A percentile compares a stretch with the other conserved stretches of the same genome.
Evolutionary conservation across 139 green algal species (phyloP).

Genomic region (Asterochloris erici): DNA sequence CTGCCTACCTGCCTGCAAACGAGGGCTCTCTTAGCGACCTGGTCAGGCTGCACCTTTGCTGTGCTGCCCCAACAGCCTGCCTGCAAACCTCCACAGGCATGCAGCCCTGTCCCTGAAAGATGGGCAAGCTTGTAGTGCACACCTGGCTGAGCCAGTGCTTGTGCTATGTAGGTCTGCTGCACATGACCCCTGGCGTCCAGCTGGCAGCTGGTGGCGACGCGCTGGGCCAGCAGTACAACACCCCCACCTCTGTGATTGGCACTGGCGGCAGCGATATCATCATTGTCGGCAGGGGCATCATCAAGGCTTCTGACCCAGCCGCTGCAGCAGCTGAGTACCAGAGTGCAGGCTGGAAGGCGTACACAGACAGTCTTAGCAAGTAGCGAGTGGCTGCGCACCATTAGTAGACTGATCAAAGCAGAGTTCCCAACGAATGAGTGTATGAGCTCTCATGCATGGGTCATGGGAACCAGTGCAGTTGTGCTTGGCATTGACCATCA

Average conservation of each 20-base stretch:
- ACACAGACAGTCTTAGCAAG: slow-evolving; percentile 41
- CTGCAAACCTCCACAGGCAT: neutral
- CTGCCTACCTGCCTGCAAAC: neutral
- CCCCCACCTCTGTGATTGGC: slow-evolving; percentile 77
- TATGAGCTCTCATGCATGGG: too few species aligned
- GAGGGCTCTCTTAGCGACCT: neutral
- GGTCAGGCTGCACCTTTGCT: neutral
- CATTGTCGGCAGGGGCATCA: slow-evolving; percentile 92
- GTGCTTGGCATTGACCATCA: too few species aligned
- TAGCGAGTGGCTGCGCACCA: too few species aligned
- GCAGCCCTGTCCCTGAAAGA: neutral
- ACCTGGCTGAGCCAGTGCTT: neutral
- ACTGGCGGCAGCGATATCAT: slow-evolving; percentile 92
- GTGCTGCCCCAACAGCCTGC: neutral
- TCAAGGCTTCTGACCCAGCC: slow-evolving; percentile 60
- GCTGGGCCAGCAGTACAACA: slow-evolving; percentile 99
- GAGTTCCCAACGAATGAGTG: too few species aligned
- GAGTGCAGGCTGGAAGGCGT: slow-evolving; percentile 86
- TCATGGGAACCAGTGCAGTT: too few species aligned
- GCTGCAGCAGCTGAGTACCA: slow-evolving; percentile 78
- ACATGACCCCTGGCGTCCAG: slow-evolving; percentile 99
- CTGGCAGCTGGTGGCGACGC: slow-evolving; percentile 83
- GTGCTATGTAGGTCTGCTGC: slow-evolving; percentile 70
- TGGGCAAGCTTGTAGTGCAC: neutral
- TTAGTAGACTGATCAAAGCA: too few species aligned